phyloP scores from a whole-genome alignment of 176 grass and related monocot species.

The Pontederia paniculata region DNA sequence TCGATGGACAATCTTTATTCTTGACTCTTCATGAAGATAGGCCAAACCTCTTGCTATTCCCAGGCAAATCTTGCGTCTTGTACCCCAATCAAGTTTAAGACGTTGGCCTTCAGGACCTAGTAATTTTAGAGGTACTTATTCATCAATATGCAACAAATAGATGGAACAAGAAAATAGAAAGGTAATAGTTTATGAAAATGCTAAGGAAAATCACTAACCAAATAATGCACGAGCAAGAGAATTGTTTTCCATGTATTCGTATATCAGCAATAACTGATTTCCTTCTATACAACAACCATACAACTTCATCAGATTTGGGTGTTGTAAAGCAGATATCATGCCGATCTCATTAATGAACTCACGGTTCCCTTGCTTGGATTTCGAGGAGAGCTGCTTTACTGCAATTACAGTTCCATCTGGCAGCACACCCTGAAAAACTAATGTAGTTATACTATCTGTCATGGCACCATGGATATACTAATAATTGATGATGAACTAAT shows the following conservation, averaged over 20 bases:
- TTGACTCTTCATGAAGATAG: conserved; percentile 85
- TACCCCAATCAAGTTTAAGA: conserved; percentile 58
- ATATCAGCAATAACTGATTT: conserved; percentile 5
- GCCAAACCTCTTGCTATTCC: conserved; percentile 61
- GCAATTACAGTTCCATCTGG: conserved; percentile 13
- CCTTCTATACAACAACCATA: conserved; percentile 7
- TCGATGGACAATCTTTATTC: conserved; percentile 78
- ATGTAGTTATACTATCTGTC: not conserved
- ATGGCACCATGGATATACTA: not conserved
- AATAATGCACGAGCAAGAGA: not conserved
- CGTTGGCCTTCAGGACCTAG: conserved; percentile 40
- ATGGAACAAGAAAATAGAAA: too few relatives aligned
- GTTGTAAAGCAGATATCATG: conserved; percentile 7
- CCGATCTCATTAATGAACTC: conserved; percentile 16
- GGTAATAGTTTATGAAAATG: not conserved
- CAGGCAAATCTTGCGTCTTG: conserved; percentile 53
- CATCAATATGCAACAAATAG: too few relatives aligned
- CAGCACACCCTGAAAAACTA: conserved; percentile 9
- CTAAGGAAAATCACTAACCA: not conserved
- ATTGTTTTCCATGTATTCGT: conserved; percentile 12
- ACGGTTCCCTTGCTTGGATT: conserved; percentile 13
- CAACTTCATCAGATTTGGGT: conserved; percentile 12
- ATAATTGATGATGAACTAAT: not conserved
- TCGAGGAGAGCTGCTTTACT: conserved; percentile 14
- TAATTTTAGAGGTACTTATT: not conserved